Conservation (phyloP, 345 rosid species). For the Salix arbutifolia region DNA sequence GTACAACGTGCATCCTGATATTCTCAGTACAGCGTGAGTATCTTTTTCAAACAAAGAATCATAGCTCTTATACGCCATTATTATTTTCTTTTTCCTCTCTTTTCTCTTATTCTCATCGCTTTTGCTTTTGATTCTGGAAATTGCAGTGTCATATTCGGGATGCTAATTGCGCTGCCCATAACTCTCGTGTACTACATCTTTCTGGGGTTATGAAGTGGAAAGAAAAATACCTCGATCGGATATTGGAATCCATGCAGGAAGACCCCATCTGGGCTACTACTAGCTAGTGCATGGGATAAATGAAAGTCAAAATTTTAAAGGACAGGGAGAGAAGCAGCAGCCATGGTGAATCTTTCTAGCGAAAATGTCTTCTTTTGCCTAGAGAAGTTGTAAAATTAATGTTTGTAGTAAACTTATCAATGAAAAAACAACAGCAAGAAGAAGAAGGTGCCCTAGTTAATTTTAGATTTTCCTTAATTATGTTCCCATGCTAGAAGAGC, state of each 20-base stretch:
- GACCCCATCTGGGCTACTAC: background rate
- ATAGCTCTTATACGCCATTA: background rate
- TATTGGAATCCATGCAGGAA: constrained; percentile 6
- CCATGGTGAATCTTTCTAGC: constrained; percentile 18
- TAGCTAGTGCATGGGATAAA: constrained; percentile 6
- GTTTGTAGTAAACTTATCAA: constrained; percentile 27
- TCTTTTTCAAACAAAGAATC: background rate
- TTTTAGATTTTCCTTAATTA: background rate
- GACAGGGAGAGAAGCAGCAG: background rate
- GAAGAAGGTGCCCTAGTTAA: constrained; percentile 13
- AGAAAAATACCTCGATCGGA: background rate
- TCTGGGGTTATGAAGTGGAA: constrained; percentile 53
- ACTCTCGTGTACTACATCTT: constrained; percentile 89
- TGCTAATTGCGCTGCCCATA: constrained; percentile 94
- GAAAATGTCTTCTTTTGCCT: constrained; percentile 11
- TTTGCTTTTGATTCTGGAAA: constrained; percentile 1
- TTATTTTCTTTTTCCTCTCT: background rate
- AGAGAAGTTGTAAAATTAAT: constrained; percentile 39
- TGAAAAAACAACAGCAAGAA: background rate
- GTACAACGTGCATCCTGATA: constrained; percentile 70
- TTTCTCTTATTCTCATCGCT: background rate
- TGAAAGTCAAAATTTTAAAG: constrained; percentile 5
- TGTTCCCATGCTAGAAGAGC: constrained; percentile 4
- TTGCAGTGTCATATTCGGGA: constrained; percentile 94
- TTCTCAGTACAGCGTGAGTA: constrained; percentile 72